Base-by-base conservation (phyloP, 2,329 filamentous ascomycete genomes). In the Clarireedia hainanense region DNA sequence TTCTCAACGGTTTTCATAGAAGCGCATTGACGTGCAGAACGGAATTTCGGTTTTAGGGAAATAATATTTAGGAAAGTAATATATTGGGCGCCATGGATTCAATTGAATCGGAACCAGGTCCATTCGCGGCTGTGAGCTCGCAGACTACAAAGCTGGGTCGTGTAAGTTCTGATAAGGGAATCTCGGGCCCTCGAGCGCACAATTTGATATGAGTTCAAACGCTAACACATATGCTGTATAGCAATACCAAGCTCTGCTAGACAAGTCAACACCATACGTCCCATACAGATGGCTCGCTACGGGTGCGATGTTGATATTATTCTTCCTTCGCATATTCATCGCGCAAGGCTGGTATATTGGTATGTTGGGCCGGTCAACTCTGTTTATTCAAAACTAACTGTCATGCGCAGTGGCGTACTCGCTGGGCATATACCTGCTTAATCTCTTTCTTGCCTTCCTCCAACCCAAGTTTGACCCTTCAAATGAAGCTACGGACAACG, bases 331-430 rank as follows among this genome's bases (percentile, higher is more conserved):
- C 70, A 95, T 99, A 72, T 78, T 99, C 63, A 61, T 96, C 50
- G 90, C 91, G 58, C 91, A 97, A 76, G 94, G 94, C 74, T 99
- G 94, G 94, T 99, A 99, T 72, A 97, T 99, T 64, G 91, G 91
- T 96, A 79, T 34, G 30, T 34, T 34, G 12, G 30, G 30, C 30
- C 30, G 10, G 30, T 14, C 30, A 34, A 34, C 10, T 10, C 10
- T 36, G 47, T 30, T 34, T 48, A 10, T 45, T 45, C 37, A 26
- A 15, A 26, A 26, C 52, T 55, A 34, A 55, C 4, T 17, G 2
- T 14, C 37, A 26, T 23, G 2, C 20, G 65, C 65, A 95, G 94
- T 99, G 67, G 92, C 91, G 64, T 99, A 99, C 74, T 94, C 92
- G 39, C 85, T 99, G 55, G 94, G 92, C 65, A 99, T 99, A 74